Conservation (phyloP, 805 yeast genomes). For the Ogataea trehalophila region DNA sequence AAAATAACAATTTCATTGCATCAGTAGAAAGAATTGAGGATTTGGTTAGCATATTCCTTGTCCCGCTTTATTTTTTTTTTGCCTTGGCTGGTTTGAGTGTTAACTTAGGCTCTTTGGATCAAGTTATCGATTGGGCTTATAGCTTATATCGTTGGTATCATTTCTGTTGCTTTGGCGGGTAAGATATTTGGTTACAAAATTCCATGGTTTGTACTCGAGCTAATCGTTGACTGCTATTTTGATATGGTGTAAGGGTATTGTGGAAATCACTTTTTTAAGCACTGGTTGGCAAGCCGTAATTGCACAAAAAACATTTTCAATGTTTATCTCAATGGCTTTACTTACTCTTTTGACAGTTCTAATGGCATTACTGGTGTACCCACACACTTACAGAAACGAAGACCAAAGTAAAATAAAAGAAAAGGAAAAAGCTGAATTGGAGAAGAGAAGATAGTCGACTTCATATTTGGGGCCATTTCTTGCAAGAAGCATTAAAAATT, state of each 20-base stretch:
- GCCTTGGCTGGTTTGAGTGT: conserved; percentile 74
- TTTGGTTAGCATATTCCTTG: conserved; percentile 61
- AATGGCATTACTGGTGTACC: conserved; percentile 56
- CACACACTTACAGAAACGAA: conserved; percentile 53
- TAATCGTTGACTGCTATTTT: conserved; percentile 71
- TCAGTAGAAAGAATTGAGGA: conserved; percentile 76
- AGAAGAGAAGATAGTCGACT: conserved; percentile 20
- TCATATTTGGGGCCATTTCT: conserved; percentile 29
- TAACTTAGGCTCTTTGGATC: conserved; percentile 56
- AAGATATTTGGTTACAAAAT: conserved; percentile 60
- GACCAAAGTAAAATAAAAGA: conserved; percentile 30
- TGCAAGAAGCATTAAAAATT: conserved; percentile 17
- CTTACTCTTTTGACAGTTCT: conserved; percentile 79
- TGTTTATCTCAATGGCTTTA: conserved; percentile 81
- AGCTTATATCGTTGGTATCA: conserved; percentile 67
- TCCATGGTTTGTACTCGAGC: conserved; percentile 62
- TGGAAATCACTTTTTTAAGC: conserved; percentile 73
- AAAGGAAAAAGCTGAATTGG: conserved; percentile 11
- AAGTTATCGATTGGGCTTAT: conserved; percentile 76
- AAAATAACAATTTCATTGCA: conserved; percentile 63
- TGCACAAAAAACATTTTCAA: conserved; percentile 59
- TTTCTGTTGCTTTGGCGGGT: conserved; percentile 61
- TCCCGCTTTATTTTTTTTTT: conserved; percentile 78
- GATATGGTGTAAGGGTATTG: conserved; percentile 88
- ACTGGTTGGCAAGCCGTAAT: conserved; percentile 72